Conservation (phyloP, 805 yeast genomes). For the Starmerella khaoyaiensis region DNA sequence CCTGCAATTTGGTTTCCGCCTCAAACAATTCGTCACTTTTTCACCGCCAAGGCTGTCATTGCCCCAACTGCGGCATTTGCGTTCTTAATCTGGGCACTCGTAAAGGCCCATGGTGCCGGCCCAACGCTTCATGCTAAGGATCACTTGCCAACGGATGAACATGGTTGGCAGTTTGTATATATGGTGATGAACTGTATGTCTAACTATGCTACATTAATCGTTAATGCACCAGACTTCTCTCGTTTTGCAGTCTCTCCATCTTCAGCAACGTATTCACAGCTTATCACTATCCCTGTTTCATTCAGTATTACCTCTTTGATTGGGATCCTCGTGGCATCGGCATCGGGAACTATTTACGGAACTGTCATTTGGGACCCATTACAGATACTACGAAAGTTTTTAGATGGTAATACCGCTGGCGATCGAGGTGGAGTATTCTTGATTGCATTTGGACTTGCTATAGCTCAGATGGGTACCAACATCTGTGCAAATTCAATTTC, state of each 20-base stretch:
- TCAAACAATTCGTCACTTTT: constrained; percentile 68
- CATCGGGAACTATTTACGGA: constrained; percentile 53
- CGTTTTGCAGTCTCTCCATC: constrained; percentile 53
- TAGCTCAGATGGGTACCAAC: constrained; percentile 37
- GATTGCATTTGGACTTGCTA: constrained; percentile 53
- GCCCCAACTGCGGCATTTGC: constrained; percentile 78
- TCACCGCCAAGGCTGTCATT: constrained; percentile 64
- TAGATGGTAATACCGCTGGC: constrained; percentile 31
- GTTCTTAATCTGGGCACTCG: constrained; percentile 72
- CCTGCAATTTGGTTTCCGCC: constrained; percentile 77
- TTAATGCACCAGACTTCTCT: constrained; percentile 81
- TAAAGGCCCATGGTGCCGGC: constrained; percentile 69
- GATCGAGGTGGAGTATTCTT: constrained; percentile 72
- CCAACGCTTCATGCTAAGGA: constrained; percentile 48
- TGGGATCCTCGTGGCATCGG: constrained; percentile 74
- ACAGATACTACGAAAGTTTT: constrained; percentile 54
- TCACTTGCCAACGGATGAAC: constrained; percentile 40
- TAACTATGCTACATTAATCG: constrained; percentile 77
- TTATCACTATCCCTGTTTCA: constrained; percentile 55
- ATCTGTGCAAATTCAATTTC: constrained; percentile 38
- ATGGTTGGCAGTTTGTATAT: constrained; percentile 73
- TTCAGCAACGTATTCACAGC: constrained; percentile 35
- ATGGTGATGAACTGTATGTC: constrained; percentile 71
- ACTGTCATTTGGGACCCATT: constrained; percentile 73
- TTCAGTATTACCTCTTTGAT: constrained; percentile 72